These are phyloP conservation scores for Talaromyces sp. DNA, from an alignment of 2,329 filamentous ascomycete species.

Conservation along the genomic window DNA sequence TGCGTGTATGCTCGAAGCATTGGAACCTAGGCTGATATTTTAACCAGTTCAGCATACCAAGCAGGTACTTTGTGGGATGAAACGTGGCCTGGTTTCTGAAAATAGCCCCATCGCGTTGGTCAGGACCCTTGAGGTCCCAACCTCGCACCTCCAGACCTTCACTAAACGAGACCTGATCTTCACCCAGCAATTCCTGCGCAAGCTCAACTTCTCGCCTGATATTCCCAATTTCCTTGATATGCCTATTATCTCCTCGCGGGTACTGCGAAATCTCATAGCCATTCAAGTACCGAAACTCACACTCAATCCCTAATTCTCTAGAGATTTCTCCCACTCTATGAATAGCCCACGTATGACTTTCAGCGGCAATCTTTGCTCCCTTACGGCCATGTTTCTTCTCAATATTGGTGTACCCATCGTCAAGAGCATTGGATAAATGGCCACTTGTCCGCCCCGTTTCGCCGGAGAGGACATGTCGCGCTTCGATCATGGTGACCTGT, in stretches of 20 bases:
- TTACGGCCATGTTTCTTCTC: neutral
- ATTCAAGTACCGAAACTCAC: neutral
- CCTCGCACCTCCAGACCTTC: neutral
- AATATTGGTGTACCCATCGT: neutral
- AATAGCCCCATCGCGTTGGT: neutral
- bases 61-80: neutral
- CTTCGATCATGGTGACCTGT: neutral
- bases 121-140: neutral
- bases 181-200: neutral
- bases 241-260: neutral
- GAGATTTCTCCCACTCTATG: neutral
- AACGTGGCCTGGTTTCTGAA: slow-evolving; percentile 1
- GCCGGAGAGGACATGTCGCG: neutral
- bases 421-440: neutral
- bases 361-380: neutral
- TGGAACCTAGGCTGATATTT: neutral
- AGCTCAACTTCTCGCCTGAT: neutral
- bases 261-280: slow-evolving; percentile 1
- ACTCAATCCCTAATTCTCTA: neutral
- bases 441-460: slow-evolving; percentile 1
- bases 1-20: neutral
- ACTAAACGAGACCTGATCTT: neutral
- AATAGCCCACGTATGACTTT: neutral
- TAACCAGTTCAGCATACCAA: neutral
- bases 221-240: neutral